Conservation (phyloP, 495 filamentous ascomycete species). For the Aspergillus cavernicola region DNA sequence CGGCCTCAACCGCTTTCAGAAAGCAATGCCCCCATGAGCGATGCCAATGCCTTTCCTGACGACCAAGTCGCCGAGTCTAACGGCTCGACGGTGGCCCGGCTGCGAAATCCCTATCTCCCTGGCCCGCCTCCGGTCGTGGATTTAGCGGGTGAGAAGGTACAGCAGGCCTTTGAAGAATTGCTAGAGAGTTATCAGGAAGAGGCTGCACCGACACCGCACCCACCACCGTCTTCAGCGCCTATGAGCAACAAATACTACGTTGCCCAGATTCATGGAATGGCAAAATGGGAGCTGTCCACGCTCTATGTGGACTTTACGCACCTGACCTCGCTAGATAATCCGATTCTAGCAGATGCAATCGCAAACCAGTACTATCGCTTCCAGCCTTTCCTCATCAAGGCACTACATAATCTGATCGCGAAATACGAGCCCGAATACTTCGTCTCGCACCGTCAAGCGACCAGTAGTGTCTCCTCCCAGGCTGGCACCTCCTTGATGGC, state of each 20-base stretch:
- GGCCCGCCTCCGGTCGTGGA: constrained; percentile 84
- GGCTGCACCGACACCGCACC: constrained; percentile 59
- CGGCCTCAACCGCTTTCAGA: constrained; percentile 45
- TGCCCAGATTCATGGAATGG: constrained; percentile 88
- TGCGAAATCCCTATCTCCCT: constrained; percentile 56
- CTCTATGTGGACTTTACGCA: constrained; percentile 97
- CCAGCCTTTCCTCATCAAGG: constrained; percentile 84
- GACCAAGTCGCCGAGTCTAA: constrained; percentile 57
- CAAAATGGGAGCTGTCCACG: constrained; percentile 81
- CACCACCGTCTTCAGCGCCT: constrained; percentile 68
- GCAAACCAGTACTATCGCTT: constrained; percentile 92
- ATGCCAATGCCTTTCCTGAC: constrained; percentile 53
- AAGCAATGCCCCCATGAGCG: constrained; percentile 53
- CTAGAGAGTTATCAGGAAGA: constrained; percentile 84
- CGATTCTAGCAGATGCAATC: constrained; percentile 76
- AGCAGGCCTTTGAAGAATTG: constrained; percentile 81
- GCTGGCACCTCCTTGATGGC: constrained; percentile 65
- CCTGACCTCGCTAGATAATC: constrained; percentile 64
- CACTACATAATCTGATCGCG: constrained; percentile 86
- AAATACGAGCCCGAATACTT: constrained; percentile 95
- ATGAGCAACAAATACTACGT: constrained; percentile 94
- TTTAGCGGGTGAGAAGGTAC: constrained; percentile 77
- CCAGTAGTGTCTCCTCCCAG: constrained; percentile 55
- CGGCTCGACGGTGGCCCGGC: constrained; percentile 53
- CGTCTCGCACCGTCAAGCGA: constrained; percentile 78